Percentiles rank a stretch among this genome's conserved stretches.
These are phyloP conservation scores for Pseudogymnoascus sp. DNA, from an alignment of 2,329 filamentous ascomycete species.

Conservation along the genomic window DNA sequence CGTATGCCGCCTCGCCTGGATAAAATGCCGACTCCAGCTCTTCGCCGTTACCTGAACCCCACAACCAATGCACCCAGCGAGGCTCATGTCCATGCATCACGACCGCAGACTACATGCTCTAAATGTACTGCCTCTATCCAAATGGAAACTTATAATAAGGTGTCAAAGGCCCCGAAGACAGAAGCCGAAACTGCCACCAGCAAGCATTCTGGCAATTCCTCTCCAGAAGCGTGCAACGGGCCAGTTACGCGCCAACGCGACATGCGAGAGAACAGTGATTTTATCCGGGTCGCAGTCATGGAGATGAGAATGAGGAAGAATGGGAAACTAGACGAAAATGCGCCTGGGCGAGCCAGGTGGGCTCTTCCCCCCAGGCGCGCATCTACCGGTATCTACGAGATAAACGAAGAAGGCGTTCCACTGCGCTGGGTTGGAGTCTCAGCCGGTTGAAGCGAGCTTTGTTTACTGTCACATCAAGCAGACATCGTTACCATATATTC, in stretches of 20 bases:
- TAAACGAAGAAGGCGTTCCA: slow-evolving; percentile 52
- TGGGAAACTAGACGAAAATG: slow-evolving; percentile 59
- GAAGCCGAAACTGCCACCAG: slow-evolving; percentile 34
- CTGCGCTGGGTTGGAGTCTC: slow-evolving; percentile 46
- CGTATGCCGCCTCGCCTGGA: slow-evolving; percentile 54
- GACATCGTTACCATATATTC: background rate
- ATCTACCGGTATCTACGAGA: slow-evolving; percentile 45
- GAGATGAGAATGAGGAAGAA: slow-evolving; percentile 64
- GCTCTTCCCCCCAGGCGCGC: slow-evolving; percentile 58
- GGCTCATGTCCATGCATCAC: slow-evolving; percentile 29
- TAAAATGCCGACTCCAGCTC: slow-evolving; percentile 58
- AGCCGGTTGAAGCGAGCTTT: slow-evolving; percentile 16
- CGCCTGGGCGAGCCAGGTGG: slow-evolving; percentile 61
- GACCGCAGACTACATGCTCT: slow-evolving; percentile 29
- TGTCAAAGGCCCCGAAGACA: slow-evolving; percentile 25
- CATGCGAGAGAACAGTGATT: slow-evolving; percentile 63
- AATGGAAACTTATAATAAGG: slow-evolving; percentile 62
- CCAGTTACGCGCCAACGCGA: slow-evolving; percentile 53
- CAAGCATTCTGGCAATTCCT: slow-evolving; percentile 21
- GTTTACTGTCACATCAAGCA: background rate
- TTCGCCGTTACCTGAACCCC: slow-evolving; percentile 62
- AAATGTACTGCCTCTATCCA: slow-evolving; percentile 61
- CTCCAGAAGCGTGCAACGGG: slow-evolving; percentile 29
- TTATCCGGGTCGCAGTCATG: slow-evolving; percentile 64
- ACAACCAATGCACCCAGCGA: slow-evolving; percentile 45